Conservation (phyloP, 2,329 filamentous ascomycete genomes). For the Neodidymelliopsis sp. region DNA sequence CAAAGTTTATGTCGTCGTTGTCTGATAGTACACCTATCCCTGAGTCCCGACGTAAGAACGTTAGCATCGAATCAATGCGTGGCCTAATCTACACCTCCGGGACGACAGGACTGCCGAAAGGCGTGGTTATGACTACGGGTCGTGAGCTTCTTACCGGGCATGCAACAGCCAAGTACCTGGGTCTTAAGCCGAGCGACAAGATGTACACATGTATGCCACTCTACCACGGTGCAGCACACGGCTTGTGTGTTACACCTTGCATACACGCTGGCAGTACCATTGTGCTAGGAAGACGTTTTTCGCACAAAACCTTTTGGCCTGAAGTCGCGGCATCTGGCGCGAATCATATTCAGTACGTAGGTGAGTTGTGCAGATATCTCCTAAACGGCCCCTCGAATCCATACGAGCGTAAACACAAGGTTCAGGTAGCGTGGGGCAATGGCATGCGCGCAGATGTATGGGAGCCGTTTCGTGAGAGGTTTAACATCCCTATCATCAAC, state of each 20-base stretch:
- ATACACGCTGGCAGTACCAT: slow-evolving; percentile 45
- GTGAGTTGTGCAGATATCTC: slow-evolving; percentile 48
- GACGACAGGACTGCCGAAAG: slow-evolving; percentile 48
- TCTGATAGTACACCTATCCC: slow-evolving; percentile 33
- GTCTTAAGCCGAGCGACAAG: slow-evolving; percentile 35
- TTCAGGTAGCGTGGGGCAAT: slow-evolving; percentile 49
- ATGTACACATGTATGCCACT: slow-evolving; percentile 51
- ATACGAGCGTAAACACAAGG: slow-evolving; percentile 43
- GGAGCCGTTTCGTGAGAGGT: slow-evolving; percentile 50
- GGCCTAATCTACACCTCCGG: slow-evolving; percentile 48
- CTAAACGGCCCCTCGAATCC: slow-evolving; percentile 43
- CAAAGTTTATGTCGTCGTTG: slow-evolving; percentile 34
- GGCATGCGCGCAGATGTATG: slow-evolving; percentile 54
- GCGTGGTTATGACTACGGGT: slow-evolving; percentile 35
- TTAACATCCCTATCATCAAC: slow-evolving; percentile 49
- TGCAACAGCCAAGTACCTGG: slow-evolving; percentile 32
- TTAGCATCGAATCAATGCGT: slow-evolving; percentile 38
- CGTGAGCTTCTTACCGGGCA: slow-evolving; percentile 39
- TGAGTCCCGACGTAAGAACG: slow-evolving; percentile 28
- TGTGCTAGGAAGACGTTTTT: slow-evolving; percentile 42
- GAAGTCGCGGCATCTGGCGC: slow-evolving; percentile 43
- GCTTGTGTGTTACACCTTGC: slow-evolving; percentile 36
- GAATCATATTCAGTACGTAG: slow-evolving; percentile 49
- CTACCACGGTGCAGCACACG: slow-evolving; percentile 47
- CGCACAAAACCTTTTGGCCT: slow-evolving; percentile 49